phyloP scores from a whole-genome alignment of 2,329 filamentous ascomycete species.

The Neofusicoccum cordaticola region DNA sequence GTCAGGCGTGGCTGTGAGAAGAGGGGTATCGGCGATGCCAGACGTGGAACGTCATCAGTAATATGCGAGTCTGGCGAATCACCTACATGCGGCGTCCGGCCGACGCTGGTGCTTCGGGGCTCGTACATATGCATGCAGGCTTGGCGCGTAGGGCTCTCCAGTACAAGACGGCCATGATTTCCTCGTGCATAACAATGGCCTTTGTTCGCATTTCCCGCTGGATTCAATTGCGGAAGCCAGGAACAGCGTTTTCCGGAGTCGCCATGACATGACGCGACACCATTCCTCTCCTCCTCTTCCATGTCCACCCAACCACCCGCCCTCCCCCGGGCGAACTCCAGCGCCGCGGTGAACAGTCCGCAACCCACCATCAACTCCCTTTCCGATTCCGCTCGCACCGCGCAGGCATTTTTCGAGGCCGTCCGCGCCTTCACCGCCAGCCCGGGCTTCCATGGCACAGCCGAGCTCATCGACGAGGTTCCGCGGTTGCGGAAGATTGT shows the following conservation, averaged over 20 bases:
- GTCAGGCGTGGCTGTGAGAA: background rate
- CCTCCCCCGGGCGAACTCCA: background rate
- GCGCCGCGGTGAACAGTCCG: background rate
- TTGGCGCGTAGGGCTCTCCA: slow-evolving; percentile 3
- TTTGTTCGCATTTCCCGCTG: too few species aligned
- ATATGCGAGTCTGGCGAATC: background rate
- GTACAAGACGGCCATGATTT: background rate
- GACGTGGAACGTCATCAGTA: background rate
- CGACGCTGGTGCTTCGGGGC: background rate
- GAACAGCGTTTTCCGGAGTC: background rate
- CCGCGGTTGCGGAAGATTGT: background rate
- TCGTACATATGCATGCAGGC: background rate
- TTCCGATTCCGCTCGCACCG: slow-evolving; percentile 6
- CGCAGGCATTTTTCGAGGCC: background rate
- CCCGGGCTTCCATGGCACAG: slow-evolving; percentile 1
- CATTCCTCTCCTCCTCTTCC: background rate
- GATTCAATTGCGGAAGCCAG: too few species aligned
- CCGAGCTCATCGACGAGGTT: slow-evolving; percentile 10
- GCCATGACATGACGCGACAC: background rate
- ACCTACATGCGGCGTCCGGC: background rate
- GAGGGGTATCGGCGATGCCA: background rate
- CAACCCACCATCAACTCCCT: background rate
- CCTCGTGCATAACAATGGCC: background rate
- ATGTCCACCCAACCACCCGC: background rate
- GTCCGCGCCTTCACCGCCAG: background rate